Evolutionary conservation across 148 eudicot species (phyloP).

Genomic region (Silene latifolia): DNA sequence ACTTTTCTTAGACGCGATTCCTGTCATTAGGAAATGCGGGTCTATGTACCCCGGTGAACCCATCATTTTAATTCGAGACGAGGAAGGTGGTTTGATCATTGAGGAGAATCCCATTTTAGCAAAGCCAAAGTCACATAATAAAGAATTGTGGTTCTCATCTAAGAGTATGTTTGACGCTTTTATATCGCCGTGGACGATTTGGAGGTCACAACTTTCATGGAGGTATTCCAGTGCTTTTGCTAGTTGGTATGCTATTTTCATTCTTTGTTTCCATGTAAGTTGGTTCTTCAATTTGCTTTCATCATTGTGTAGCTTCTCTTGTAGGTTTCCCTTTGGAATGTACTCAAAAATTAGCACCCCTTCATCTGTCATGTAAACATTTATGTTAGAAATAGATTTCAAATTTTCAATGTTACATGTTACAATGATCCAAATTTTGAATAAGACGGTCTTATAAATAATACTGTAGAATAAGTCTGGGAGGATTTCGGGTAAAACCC

Average conservation of each 20-base stretch:
- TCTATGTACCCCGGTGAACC: conserved; percentile 89
- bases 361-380: conserved; percentile 35
- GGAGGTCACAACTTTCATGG: conserved; percentile 53
- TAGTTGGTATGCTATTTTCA: conserved; percentile 60
- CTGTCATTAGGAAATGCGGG: conserved; percentile 72
- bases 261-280: conserved; percentile 60
- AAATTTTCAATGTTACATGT: no score
- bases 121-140: conserved; percentile 79
- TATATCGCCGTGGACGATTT: conserved; percentile 81
- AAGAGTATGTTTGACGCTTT: conserved; percentile 75
- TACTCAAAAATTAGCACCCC: conserved; percentile 65
- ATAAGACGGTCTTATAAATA: no score
- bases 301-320: conserved; percentile 53
- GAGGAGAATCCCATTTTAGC: conserved; percentile 69
- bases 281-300: neutral
- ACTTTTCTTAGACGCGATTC: conserved; percentile 71
- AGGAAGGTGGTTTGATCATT: conserved; percentile 33
- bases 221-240: conserved; percentile 60
- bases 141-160: conserved; percentile 40
- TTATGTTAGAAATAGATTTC: neutral
- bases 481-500: no score
- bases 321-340: conserved; percentile 57
- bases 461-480: no score
- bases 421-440: no score
- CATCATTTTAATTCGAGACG: conserved; percentile 39